Conservation (phyloP, 1,284 basidiomycete genomes). For the Leccinum huronense region DNA sequence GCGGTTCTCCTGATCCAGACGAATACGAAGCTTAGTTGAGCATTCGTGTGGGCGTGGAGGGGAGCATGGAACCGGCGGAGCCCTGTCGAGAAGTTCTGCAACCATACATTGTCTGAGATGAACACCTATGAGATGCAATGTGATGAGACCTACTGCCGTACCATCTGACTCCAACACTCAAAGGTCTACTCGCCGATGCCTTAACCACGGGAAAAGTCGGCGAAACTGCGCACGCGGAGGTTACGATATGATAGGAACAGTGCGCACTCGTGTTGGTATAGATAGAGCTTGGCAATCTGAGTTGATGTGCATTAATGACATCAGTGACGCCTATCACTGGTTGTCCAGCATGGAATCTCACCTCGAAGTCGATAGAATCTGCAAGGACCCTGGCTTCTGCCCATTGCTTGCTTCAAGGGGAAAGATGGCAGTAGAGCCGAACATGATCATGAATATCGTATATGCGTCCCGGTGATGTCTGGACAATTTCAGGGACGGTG, state of each 20-base stretch:
- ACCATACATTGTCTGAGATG: constrained; percentile 65
- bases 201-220: constrained; percentile 89
- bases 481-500: too few relatives aligned
- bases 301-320: not conserved
- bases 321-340: not conserved
- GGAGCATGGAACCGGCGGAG: constrained; percentile 56
- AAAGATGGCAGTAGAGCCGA: too few relatives aligned
- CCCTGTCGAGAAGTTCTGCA: constrained; percentile 66
- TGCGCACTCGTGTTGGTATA: constrained; percentile 83
- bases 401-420: too few relatives aligned
- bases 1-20: constrained; percentile 49
- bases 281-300: constrained; percentile 82
- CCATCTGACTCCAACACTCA: constrained; percentile 97
- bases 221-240: constrained; percentile 81
- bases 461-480: too few relatives aligned
- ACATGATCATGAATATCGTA: too few relatives aligned
- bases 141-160: constrained; percentile 71
- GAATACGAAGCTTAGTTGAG: not conserved
- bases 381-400: not conserved
- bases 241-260: constrained; percentile 80
- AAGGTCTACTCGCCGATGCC: constrained; percentile 96
- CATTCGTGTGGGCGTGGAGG: not conserved
- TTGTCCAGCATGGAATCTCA: too few relatives aligned
- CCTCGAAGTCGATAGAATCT: too few relatives aligned
- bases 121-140: not conserved